phyloP scores from a whole-genome alignment of 768 basidiomycete genomes.

The Inosperma sp. region DNA sequence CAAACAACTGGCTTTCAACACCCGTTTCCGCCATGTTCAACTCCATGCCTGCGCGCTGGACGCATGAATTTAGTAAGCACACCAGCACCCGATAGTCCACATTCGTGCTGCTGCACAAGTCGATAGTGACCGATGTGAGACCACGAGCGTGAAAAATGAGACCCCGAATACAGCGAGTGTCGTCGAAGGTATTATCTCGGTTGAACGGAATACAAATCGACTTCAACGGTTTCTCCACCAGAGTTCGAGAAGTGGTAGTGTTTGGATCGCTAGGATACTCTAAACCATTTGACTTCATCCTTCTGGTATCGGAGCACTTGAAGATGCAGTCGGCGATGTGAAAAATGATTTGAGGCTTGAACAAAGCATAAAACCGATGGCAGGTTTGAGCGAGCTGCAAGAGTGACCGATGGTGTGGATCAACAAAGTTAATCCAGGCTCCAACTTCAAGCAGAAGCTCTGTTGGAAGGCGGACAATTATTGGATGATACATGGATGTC shows the following conservation, averaged over 20 bases:
- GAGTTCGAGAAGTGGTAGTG: background rate
- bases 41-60: background rate
- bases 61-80: background rate
- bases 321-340: background rate
- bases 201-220: background rate
- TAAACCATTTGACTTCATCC: too few species aligned
- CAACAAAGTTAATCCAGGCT: background rate
- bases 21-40: background rate
- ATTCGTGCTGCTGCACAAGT: background rate
- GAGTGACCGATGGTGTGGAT: background rate
- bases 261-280: background rate
- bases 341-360: background rate
- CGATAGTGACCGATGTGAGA: background rate
- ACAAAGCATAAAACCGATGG: conserved; percentile 1
- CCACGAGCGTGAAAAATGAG: background rate
- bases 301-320: too few species aligned
- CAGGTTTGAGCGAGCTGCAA: background rate
- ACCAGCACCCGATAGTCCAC: background rate
- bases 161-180: background rate
- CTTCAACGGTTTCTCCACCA: background rate
- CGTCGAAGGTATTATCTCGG: background rate
- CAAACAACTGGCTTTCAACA: background rate
- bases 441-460: conserved; percentile 2
- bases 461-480: background rate
- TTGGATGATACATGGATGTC: background rate